Evolutionary conservation across 148 eudicot genomes (phyloP), one percentile per base, ranked within the genome.

Genomic region (Fagopyrum tataricum): DNA sequence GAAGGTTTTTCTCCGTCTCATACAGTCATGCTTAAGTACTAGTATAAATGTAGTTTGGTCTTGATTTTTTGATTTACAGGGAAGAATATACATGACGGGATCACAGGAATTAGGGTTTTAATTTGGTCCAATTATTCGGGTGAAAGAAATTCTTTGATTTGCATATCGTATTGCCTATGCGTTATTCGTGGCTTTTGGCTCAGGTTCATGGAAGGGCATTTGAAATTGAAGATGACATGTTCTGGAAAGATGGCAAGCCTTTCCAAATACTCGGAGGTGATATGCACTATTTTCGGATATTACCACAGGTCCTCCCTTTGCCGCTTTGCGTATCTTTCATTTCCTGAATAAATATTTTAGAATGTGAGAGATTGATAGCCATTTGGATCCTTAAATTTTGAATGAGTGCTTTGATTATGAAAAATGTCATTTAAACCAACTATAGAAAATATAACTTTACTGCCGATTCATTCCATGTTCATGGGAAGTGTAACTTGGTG

Each of bases 211-310:
- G 47, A 64, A 80, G 78, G 48, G 84, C 78, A 68, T 94, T 94
- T 82, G 90, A 84, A 76, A 94, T 94, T 82, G 96, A 83, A 11
- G 84, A 91, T 48, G 96, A 94, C 81, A 84, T 84, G 93, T 94
- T 94, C 75, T 89, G 89, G 97, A 94, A 89, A 81, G 97, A 94
- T 72, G 89, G 91, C 9, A 71, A 84, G 78, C 90, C 91, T n/a
- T 91, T 94, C 78, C 90, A 80, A 74, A 89, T 94, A 31, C 83
- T 94, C 67, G 98, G 98, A 21, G 98, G 98, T 15, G 98, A 94
- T 83, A 70, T 94, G 84, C 98, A 94, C 81, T 94, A 94, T 80
- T 94, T 91, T 75, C 91, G 97, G 24, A 79, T 88, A 67, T 86
- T 84, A 68, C 98, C 98, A 55, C 79, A 91, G 97, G 98, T 94